These are phyloP conservation scores for Flaveria sonorensis DNA, from an alignment of 129 eudicot species.

Conservation along the genomic window DNA sequence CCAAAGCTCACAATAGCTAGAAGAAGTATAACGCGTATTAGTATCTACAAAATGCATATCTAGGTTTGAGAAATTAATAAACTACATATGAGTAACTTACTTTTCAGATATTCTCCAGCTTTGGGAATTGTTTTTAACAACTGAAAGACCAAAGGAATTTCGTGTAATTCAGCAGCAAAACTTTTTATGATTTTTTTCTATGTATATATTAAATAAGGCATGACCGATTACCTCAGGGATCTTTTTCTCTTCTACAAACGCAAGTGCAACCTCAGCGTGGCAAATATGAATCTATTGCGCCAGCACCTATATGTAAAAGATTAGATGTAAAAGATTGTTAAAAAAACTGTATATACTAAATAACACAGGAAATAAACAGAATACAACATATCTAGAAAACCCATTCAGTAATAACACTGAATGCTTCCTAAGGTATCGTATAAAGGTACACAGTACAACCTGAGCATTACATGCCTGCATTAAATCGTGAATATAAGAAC, in stretches of 20 bases:
- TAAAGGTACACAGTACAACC: slow-evolving; percentile 82
- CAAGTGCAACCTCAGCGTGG: slow-evolving; percentile 87
- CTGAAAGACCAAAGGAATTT: slow-evolving; percentile 44
- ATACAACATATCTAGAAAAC: neutral
- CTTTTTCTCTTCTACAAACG: slow-evolving; percentile 81
- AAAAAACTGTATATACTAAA: neutral
- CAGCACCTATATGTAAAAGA: slow-evolving; percentile 67
- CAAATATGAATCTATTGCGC: slow-evolving; percentile 81
- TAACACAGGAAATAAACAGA: neutral
- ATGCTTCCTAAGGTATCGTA: slow-evolving; percentile 80
- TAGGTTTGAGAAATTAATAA: neutral
- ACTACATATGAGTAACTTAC: slow-evolving; percentile 52
- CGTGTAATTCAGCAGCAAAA: slow-evolving; percentile 6
- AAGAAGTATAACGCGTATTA: neutral
- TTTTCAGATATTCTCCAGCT: slow-evolving; percentile 67
- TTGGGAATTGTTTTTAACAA: slow-evolving; percentile 66
- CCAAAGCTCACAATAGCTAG: slow-evolving; percentile 95
- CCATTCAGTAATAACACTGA: neutral
- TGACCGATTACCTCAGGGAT: slow-evolving; percentile 66
- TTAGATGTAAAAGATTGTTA: slow-evolving; percentile 20
- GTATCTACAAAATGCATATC: slow-evolving; percentile 9
- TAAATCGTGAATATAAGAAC: slow-evolving; percentile 25
- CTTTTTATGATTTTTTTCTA: neutral
- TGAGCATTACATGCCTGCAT: slow-evolving; percentile 99
- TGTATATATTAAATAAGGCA: neutral